Conservation (phyloP, 495 filamentous ascomycete genomes). For the Aspergillus olivimuriae region DNA sequence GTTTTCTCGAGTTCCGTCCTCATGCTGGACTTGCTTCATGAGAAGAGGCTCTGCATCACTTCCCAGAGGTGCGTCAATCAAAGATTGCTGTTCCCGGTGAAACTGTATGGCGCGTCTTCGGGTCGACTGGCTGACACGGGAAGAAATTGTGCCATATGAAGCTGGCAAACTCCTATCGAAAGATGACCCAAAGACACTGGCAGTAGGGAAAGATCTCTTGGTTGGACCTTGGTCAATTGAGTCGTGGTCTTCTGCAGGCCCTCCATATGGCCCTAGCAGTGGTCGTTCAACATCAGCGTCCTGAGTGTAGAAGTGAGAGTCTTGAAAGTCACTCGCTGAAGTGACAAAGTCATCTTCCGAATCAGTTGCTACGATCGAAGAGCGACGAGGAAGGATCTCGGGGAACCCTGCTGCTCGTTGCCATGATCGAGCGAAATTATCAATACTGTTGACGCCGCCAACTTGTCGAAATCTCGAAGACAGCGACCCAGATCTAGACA, state of each 20-base stretch:
- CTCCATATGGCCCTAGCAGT: slow-evolving; percentile 19
- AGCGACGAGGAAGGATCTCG: slow-evolving; percentile 71
- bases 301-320: slow-evolving; percentile 22
- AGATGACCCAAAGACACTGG: slow-evolving; percentile 41
- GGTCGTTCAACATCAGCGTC: slow-evolving; percentile 23
- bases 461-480: slow-evolving; percentile 71
- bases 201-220: slow-evolving; percentile 14
- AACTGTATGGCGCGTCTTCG: slow-evolving; percentile 66
- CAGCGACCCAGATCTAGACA: slow-evolving; percentile 52
- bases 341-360: slow-evolving; percentile 40
- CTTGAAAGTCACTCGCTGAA: slow-evolving; percentile 22
- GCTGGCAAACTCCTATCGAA: slow-evolving; percentile 66
- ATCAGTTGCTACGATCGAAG: slow-evolving; percentile 58
- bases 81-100: slow-evolving; percentile 63
- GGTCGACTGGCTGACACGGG: slow-evolving; percentile 59
- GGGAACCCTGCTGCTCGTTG: slow-evolving; percentile 83
- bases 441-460: slow-evolving; percentile 87
- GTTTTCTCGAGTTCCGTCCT: slow-evolving; percentile 78
- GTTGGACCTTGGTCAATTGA: slow-evolving; percentile 13
- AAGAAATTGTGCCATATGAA: slow-evolving; percentile 70
- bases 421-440: slow-evolving; percentile 93
- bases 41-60: slow-evolving; percentile 72
- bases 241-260: slow-evolving; percentile 10
- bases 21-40: slow-evolving; percentile 75
- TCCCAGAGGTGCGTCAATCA: slow-evolving; percentile 40